These are phyloP conservation scores for Nissolia schottii DNA, from an alignment of 306 rosid genomes.

Conservation along the genomic window DNA sequence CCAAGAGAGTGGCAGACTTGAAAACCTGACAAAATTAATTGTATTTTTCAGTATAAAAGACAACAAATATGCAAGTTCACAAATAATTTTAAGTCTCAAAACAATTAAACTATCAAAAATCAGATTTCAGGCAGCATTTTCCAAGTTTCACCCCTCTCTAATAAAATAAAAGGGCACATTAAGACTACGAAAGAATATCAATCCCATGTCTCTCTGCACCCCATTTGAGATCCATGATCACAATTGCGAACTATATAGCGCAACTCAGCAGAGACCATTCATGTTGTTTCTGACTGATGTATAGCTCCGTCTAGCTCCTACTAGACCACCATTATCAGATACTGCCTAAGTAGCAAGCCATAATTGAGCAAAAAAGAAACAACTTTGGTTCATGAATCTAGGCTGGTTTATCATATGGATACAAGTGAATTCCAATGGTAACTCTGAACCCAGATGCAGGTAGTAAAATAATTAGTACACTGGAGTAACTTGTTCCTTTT, in stretches of 20 bases:
- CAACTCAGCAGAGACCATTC: background rate
- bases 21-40: slow-evolving; percentile 52
- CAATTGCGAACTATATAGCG: background rate
- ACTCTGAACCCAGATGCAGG: background rate
- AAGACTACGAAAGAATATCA: background rate
- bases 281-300: background rate
- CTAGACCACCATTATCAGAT: background rate
- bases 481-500: background rate
- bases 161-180: background rate
- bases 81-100: background rate
- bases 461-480: background rate
- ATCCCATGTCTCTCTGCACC: background rate
- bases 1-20: slow-evolving; percentile 97
- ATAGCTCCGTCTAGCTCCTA: background rate
- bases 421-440: background rate
- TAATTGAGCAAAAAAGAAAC: background rate
- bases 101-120: background rate
- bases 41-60: background rate
- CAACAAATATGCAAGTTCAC: background rate
- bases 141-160: background rate
- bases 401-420: background rate
- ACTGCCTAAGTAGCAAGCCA: background rate
- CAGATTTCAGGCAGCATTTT: background rate
- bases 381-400: background rate
- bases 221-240: background rate